A percentile compares a stretch with the other conserved stretches of the same genome.
Evolutionary conservation across 2,329 filamentous ascomycete species (phyloP).

Genomic region (Trichoderma hamatum): DNA sequence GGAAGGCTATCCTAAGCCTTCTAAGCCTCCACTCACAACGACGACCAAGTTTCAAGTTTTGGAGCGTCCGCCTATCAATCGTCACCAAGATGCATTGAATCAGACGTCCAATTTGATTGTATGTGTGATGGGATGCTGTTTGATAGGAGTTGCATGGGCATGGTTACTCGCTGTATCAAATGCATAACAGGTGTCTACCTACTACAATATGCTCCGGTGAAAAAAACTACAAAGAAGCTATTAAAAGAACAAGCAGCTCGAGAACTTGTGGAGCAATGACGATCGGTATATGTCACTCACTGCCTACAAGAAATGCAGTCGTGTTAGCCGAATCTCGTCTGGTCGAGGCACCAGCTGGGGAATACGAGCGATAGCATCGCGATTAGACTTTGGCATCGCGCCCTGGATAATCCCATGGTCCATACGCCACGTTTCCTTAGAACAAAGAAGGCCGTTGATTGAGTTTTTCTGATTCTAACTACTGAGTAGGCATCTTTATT

Average conservation of each 20-base stretch:
- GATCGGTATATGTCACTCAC: constrained; percentile 23
- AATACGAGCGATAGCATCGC: constrained; percentile 15
- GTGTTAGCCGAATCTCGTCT: constrained; percentile 15
- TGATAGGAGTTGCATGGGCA: not conserved
- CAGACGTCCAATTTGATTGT: not conserved
- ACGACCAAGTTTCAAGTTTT: constrained; percentile 14
- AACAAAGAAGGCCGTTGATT: not conserved
- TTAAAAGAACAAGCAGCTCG: not conserved
- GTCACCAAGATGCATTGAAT: not conserved
- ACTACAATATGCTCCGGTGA: no score
- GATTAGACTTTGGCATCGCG: constrained; percentile 21
- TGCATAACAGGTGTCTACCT: not conserved
- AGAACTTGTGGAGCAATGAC: constrained; percentile 15
- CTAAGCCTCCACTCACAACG: constrained; percentile 12
- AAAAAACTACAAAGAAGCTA: no score
- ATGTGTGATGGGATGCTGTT: not conserved
- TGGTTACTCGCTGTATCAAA: not conserved
- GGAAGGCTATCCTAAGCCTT: constrained; percentile 9
- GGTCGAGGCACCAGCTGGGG: not conserved
- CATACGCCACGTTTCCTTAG: not conserved
- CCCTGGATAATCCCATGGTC: not conserved
- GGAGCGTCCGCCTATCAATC: constrained; percentile 3
- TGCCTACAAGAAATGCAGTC: not conserved
- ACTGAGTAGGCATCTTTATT: not conserved
- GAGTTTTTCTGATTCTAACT: not conserved